Base-by-base conservation (phyloP, 208 protist species). In the Trypanosomatidae sp. region DNA sequence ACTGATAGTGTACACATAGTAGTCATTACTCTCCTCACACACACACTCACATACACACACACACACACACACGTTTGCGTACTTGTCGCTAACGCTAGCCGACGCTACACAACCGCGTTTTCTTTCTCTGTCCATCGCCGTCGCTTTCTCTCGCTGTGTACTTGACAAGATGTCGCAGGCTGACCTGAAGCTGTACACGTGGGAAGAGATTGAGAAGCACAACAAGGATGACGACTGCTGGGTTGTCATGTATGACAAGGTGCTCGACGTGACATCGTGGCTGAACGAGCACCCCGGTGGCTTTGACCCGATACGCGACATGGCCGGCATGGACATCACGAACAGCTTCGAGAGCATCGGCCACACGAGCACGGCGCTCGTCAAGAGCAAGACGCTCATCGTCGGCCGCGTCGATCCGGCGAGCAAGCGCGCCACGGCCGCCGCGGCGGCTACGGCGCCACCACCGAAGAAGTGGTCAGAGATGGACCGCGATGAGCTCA, bases 231-330 rank as follows among this genome's bases (percentile, higher is more conserved):
- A 57, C 4, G 88, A 95, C 55, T 88, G 85, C 45, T 96, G 93
- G 93, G 75, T 96, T 1, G 82, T 95, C 25, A 56, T 97, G 43
- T 82, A 95, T 48, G 80, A 80, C 57, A 86, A 88, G 43, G 93
- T 96, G 7, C 73, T 96, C 26, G 71, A 96, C 42, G 72, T 97
- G 15, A 92, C 85, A 4, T 50, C 66, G 16, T 97, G 83, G 53
- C 62, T 95, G 21, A 52, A 83, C 42, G 56, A 88, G 44, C 91
- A 97, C 56, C 93, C 93, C 20, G 88, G 91, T 47, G 91, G 93
- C 18, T 52, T 88, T 13, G 76, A 92, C 58, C 63, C 77, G 19
- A 88, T 92, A 35, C 74, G 72, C 42, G 82, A 92, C 46, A 71
- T 91, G 48, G 67, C 52, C 7, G 69, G 75, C 21, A 66, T 61